Evolutionary conservation across 768 basidiomycete species (phyloP), one percentile per base, ranked within the genome.

Genomic region (Hericium rajendrae): DNA sequence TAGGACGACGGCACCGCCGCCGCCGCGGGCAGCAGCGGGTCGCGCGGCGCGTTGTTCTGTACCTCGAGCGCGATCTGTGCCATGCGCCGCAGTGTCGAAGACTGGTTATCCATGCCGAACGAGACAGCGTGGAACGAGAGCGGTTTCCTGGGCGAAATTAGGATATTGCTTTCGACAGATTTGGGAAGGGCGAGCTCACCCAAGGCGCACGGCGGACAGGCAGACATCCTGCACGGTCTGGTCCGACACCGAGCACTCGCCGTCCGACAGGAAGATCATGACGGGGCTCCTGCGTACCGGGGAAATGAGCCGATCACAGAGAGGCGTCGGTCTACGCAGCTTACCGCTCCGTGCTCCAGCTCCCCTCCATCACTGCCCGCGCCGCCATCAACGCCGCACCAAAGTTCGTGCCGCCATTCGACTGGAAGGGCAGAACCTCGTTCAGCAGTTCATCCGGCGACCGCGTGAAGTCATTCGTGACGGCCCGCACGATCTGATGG

Each of bases 41-140:
- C 74, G 26, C 60, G 67, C 1, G 78, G 78, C 0, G 76, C 75
- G 38, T 63, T 69, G 38, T 70, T 75, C 59, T 82, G 77, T 2
- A 75, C 71, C 49, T 78, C 75, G 6, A 62, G 64, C 0, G 83
- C 82, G n/a, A 83, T 73, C 4, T 75, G 65, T 1, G 74, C 73
- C 83, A 84, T 84, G 16, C 74, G 69, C 24, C 72, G 71, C 22
- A 85, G 67, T 9, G 48, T 55, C 38, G 20, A n/a, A 48, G 62
- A 59, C 59, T 63, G 8, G 46, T 63, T 37, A 10, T 69, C 62
- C 1, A 69, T 68, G 4, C 80, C 83, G 43, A 85, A 84, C 0
- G 78, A 74, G n/a, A 85, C 78, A 0, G 82, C 65, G 48, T 84
- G 83, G 62, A 84, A 79, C 0, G 82, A 81, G 1, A 82, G 68